A percentile compares a stretch with the other conserved stretches of the same genome.
phyloP scores from a whole-genome alignment of 2,329 filamentous ascomycete genomes.

The Fusarium liriodendri region DNA sequence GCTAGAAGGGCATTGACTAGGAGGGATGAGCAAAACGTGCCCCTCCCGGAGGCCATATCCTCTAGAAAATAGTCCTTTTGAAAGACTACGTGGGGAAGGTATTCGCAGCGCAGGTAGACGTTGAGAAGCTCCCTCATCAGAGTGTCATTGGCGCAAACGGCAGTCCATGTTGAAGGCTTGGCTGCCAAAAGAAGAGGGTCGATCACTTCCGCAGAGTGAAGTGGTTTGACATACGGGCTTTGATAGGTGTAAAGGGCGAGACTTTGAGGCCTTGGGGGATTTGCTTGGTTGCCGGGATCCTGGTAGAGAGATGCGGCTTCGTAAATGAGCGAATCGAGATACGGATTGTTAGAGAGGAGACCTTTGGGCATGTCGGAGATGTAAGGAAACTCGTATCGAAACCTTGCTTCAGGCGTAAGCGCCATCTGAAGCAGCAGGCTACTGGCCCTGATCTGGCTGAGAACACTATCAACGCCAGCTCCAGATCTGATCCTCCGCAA shows the following conservation, averaged over 20 bases:
- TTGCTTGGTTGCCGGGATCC: neutral
- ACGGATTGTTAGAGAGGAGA: neutral
- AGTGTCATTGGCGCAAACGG: neutral
- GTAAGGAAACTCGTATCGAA: neutral
- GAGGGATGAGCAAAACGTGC: neutral
- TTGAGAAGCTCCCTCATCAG: neutral
- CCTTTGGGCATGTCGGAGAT: neutral
- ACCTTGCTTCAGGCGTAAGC: neutral
- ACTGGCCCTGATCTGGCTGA: neutral
- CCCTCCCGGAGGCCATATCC: neutral
- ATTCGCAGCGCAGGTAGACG: neutral
- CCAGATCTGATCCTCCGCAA: neutral
- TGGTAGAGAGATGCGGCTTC: neutral
- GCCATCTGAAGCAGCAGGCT: neutral
- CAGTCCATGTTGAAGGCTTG: neutral
- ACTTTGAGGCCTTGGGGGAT: neutral
- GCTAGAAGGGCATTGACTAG: neutral
- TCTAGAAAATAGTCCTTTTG: neutral
- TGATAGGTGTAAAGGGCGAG: neutral
- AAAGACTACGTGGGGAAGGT: neutral
- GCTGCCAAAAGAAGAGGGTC: neutral
- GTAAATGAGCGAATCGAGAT: neutral
- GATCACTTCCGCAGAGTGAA: neutral
- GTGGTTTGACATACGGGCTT: neutral
- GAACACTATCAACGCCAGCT: neutral